Percentiles rank a stretch among this genome's conserved stretches.
These are phyloP conservation scores for Penicillium tannophilum DNA, from an alignment of 495 filamentous ascomycete genomes.

Conservation along the genomic window DNA sequence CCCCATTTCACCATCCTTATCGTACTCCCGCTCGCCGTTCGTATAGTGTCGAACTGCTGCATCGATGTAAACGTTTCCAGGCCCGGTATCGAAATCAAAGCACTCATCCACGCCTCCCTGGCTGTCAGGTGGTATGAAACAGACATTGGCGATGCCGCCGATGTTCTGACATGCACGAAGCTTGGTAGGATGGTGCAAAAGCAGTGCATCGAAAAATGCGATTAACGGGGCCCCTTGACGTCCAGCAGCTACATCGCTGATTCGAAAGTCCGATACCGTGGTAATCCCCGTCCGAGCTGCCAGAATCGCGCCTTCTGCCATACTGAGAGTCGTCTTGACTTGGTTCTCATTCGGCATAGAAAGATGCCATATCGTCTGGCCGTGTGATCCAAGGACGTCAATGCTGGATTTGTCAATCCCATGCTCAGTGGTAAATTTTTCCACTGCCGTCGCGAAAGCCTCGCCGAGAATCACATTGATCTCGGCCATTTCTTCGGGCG, in stretches of 20 bases:
- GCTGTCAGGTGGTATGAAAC: slow-evolving; percentile 57
- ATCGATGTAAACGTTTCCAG: slow-evolving; percentile 46
- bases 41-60: slow-evolving; percentile 39
- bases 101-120: slow-evolving; percentile 49
- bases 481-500: slow-evolving; percentile 52
- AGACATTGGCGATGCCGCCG: slow-evolving; percentile 61
- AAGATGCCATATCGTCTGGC: slow-evolving; percentile 61
- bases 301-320: slow-evolving; percentile 50
- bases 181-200: slow-evolving; percentile 59
- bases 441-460: slow-evolving; percentile 50
- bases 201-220: slow-evolving; percentile 50
- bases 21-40: slow-evolving; percentile 35
- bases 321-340: slow-evolving; percentile 49
- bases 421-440: slow-evolving; percentile 48
- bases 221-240: slow-evolving; percentile 49
- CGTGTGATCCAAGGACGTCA: slow-evolving; percentile 60
- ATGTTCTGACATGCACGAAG: slow-evolving; percentile 61
- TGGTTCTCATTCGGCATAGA: slow-evolving; percentile 53
- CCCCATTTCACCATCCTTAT: slow-evolving; percentile 54
- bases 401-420: slow-evolving; percentile 47
- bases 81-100: slow-evolving; percentile 56
- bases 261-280: slow-evolving; percentile 47
- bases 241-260: slow-evolving; percentile 48
- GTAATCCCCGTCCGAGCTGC: slow-evolving; percentile 47
- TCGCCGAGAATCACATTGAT: slow-evolving; percentile 56